Base-by-base conservation (phyloP, 129 eudicot genomes). In the Chrysanthemum lavandulifolium region DNA sequence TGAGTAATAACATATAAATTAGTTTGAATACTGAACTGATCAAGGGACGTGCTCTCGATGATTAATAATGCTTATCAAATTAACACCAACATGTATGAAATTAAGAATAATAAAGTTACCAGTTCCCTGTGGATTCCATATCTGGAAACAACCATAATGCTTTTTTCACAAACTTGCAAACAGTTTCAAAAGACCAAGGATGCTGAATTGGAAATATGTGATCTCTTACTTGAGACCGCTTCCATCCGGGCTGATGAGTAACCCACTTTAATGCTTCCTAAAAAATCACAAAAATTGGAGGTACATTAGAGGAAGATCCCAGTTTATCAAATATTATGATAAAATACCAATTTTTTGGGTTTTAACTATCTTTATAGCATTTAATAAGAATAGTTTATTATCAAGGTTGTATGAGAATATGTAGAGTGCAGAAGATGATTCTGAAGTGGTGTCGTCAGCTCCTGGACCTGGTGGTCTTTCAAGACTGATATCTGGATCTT, bases 81-180 rank as follows among this genome's bases (percentile, higher is more conserved):
- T 29, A 29, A 29, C 33, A 29, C 33, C 33, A 29, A 29, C 11
- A 18, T 49, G 16, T 27, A 64, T 67, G 58, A 59, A 16, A 31
- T 36, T 15, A 74, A 52, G 40, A 8, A 69, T 36, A 21, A 13
- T 51, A 59, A 60, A 73, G 51, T 60, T 40, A 95, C 99, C 99
- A 95, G 81, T 95, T 95, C 56, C 99, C 97, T 33, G 97, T 95
- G 65, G 97, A 94, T 88, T 95, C 99, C 99, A 95, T 88, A 81
- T 95, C 97, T 23, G 99, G 96, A 45, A 95, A 85, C 71, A 95
- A 67, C 99, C 99, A 95, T 53, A 95, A 88, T 62, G 99, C 99
- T 21, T 91, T 84, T 82, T 90, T 95, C 82, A 95, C 73, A 84
- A 64, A 84, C 73, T 81, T 86, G 58, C 99, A 85, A 64, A 95